Conservation (phyloP, 441 rosid species). For the Populus tomentosa region DNA sequence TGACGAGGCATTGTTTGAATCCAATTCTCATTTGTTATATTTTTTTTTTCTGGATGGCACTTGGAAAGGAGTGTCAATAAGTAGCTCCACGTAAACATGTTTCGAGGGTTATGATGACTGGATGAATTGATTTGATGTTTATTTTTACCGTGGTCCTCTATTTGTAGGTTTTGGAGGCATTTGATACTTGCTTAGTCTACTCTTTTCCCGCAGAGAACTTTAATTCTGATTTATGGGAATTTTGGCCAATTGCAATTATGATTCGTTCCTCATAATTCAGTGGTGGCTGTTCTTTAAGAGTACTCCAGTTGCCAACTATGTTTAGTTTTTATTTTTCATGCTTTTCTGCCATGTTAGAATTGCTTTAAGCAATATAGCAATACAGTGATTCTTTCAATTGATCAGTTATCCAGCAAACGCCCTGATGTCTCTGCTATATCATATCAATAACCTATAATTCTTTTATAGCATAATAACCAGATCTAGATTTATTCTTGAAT, state of each 20-base stretch:
- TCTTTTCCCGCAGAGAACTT: background rate
- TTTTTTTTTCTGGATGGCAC: conserved; percentile 9
- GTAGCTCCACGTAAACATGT: conserved; percentile 20
- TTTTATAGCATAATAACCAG: no score
- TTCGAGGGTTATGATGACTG: conserved; percentile 15
- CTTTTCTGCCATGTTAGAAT: background rate
- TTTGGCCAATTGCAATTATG: background rate
- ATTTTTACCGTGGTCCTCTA: conserved; percentile 12
- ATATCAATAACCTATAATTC: no score
- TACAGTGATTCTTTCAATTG: no score
- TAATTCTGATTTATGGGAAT: background rate
- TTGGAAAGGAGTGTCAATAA: conserved; percentile 25
- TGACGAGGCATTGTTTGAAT: background rate
- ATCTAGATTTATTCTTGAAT: no score
- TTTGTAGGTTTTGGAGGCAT: background rate
- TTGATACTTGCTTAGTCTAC: background rate
- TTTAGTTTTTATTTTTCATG: background rate
- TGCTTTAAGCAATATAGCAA: background rate
- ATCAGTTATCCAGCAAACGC: no score
- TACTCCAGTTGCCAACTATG: no score
- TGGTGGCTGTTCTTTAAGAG: no score
- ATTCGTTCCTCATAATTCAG: no score
- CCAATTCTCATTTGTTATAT: background rate
- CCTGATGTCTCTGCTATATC: no score
- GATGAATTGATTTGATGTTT: conserved; percentile 18